Base-by-base conservation (phyloP, 495 filamentous ascomycete genomes). In the Podospora australis region DNA sequence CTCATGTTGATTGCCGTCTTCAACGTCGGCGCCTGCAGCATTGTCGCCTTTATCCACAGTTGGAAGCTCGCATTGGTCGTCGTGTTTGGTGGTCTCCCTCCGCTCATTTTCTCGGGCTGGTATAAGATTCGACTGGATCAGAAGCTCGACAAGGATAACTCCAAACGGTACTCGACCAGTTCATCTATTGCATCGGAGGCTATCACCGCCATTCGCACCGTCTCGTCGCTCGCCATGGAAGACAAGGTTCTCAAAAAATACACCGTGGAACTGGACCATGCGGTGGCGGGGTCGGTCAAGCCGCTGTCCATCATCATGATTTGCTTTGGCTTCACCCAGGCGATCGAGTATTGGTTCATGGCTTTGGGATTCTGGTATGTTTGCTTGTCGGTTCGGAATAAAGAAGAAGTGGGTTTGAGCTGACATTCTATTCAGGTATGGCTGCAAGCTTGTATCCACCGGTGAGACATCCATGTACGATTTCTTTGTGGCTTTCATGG, bases 21-120 rank as follows among this genome's bases (percentile, higher is more conserved):
- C 1, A 92, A 88, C 2, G 74, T 96, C 6, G 55, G 85, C 22
- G 78, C 81, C 0, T 79, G 86, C 7, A 79, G 86, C 49, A 61
- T 79, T 16, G 59, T 96, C 22, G 75, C 79, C 11, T 66, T 83
- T 23, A 73, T 79, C 1, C 79, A 95, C 59, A 88, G 84, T 22
- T 97, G 91, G 90, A 96, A 96, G 60, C 72, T 97, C 6, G 87
- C 86, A 13, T 74, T 97, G 6, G 90, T 95, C 24, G 88, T 83
- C 79, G 50, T 75, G 82, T 14, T 84, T 82, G 22, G 78, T 16
- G 54, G 69, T 54, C 39, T 96, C 17, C 91, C 91, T 1, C 63
- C 95, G 23, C 71, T 96, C 1, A 67, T 95, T 0, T 77, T 62
- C 2, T 90, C 85, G 59, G 90, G 91, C 20, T 96, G 87, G 72